Evolutionary conservation across 805 yeast genomes (phyloP), one percentile per base, ranked within the genome.

Genomic region (Starmerella khaoyaiensis): DNA sequence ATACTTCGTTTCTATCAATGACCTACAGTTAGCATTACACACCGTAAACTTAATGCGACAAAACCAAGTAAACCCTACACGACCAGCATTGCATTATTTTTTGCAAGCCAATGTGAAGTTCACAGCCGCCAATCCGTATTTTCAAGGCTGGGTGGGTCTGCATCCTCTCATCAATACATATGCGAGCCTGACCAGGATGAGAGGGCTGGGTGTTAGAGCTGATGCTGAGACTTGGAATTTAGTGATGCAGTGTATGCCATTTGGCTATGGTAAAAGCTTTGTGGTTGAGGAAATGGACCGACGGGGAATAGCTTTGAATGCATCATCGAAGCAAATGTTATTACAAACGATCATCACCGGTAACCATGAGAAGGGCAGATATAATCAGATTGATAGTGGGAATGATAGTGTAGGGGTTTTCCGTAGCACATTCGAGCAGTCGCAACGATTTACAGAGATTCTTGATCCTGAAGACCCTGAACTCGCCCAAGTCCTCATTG

Each of bases 191-290:
- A 25, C 19, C 7, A 12, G 11, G 3, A 40, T 47, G 46, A 21
- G 19, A 7, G n/a, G 10, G 6, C 21, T 16, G 12, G 37, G 40
- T 8, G 31, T 45, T 10, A 19, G 14, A 16, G 47, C 48, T 10
- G 35, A 37, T 20, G 14, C 30, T 4, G 33, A 17, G 27, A 47
- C 51, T 2, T 47, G 51, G 51, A 47, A 47, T 17, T 36, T 37
- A 20, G 46, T 33, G 20, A 19, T 46, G 31, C 44, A 36, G 35
- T 39, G 44, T 24, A 45, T 47, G 49, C 51, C 51, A 4, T 28
- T 43, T 28, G 51, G 51, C 15, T 47, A 41, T 28, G 49, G 49
- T 29, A 47, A 47, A 32, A 45, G 49, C 38, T 43, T 47, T 24
- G 21, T 47, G 21, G 31, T 46, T 7, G 51, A 47, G 31, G 51